Evolutionary conservation across 192 early-diverging fungal species (phyloP).

Genomic region (Coemansia guatemalensis): DNA sequence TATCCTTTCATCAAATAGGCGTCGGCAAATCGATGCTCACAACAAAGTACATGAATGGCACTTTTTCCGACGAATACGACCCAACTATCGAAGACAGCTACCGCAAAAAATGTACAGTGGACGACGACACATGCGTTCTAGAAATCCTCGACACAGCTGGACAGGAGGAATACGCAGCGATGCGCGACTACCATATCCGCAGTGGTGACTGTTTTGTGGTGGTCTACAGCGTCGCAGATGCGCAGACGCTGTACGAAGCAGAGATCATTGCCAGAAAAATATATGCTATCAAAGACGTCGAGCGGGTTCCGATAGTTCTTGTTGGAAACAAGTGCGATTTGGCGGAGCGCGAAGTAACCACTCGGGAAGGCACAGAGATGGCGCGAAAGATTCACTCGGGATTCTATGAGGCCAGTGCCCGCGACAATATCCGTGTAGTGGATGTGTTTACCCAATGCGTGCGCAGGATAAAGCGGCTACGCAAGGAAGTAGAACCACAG

Average conservation of each 20-base stretch:
- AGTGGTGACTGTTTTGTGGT: conserved; percentile 83
- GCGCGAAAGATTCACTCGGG: conserved; percentile 65
- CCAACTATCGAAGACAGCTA: conserved; percentile 94
- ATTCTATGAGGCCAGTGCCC: conserved; percentile 88
- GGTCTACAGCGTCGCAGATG: conserved; percentile 72
- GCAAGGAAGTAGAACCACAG: conserved; percentile 14
- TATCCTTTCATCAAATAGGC: conserved; percentile 22
- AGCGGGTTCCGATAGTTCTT: conserved; percentile 75
- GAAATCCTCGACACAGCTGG: conserved; percentile 94
- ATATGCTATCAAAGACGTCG: conserved; percentile 75
- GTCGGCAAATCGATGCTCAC: conserved; percentile 89
- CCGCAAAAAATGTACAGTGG: conserved; percentile 83
- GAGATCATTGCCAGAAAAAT: conserved; percentile 71
- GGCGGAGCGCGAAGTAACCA: conserved; percentile 65
- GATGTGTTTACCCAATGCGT: conserved; percentile 93
- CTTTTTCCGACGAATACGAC: conserved; percentile 92
- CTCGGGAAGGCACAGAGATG: conserved; percentile 65
- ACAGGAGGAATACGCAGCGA: conserved; percentile 77
- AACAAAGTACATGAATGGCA: conserved; percentile 90
- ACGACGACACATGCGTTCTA: conserved; percentile 76
- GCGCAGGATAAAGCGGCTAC: conserved; percentile 66
- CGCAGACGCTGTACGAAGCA: conserved; percentile 64
- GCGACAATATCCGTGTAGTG: conserved; percentile 84
- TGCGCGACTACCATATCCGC: conserved; percentile 89
- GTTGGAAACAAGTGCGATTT: conserved; percentile 91